Base-by-base conservation (phyloP, 108 stramenopile species). In the Bacterosira constricta region DNA sequence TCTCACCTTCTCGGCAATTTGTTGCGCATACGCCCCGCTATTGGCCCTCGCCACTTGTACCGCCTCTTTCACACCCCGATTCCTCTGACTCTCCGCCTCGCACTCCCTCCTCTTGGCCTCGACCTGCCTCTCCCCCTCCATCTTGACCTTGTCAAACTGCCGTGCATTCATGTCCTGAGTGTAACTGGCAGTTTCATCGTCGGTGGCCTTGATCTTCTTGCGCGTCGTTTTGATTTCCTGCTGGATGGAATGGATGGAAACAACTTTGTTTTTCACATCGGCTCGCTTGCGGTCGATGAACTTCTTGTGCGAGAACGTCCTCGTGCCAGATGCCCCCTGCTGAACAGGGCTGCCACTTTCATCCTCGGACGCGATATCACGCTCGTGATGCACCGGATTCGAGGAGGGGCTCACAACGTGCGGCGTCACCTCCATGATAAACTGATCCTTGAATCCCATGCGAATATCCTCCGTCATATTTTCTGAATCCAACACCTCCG, bases 41-140 rank as follows among this genome's bases (percentile, higher is more conserved):
- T 73, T 81, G 35, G 64, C 71, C 41, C 79, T 55, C 17, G 68
- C 49, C 12, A 39, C 62, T 18, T 54, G 64, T 29, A 81, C 44
- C 15, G 75, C 83, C 47, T 84, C 83, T 56, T 73, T 76, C 32
- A 75, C 65, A 17, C 79, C 69, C 32, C 58, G 50, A 63, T 71
- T 64, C 52, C 59, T 52, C 46, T 69, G 80, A 27, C 35, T 41
- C 53, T 80, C 76, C 50, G 37, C 70, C 57, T 84, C 79, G 17
- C 27, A 77, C 63, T 83, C 82, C n/a, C 75, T 31, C 30, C 51
- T 32, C 29, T 41, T 66, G 56, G 44, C 61, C 38, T 83, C 79
- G 26, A 77, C 54, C 13, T 60, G 51, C 23, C 47, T 42, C 50
- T 67, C 71, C 4, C 63, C 74, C 34, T 75, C 54, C 26, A 29